Base-by-base conservation (phyloP, 2,329 filamentous ascomycete genomes). In the Arthrobotrys musiformis region DNA sequence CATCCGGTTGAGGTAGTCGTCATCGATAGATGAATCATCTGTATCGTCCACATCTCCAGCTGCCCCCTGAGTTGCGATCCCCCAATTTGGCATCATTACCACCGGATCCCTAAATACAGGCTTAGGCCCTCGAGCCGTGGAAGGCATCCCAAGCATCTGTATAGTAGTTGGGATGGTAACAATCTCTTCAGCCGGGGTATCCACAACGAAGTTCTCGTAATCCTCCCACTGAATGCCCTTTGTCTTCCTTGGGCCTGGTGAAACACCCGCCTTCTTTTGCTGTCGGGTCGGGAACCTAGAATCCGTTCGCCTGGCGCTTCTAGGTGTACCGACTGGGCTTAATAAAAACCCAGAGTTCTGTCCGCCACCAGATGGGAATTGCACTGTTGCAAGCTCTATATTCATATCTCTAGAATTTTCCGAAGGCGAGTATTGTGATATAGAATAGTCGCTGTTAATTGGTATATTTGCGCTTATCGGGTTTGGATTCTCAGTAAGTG, bases 291-390 rank as follows among this genome's bases (percentile, higher is more conserved):
- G 46, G 19, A 63, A 70, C 17, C 68, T 70, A 2, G 35, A 5
- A 4, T 58, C 48, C 11, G 17, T 26, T 28, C 68, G 58, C 40
- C 58, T 33, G 26, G 46, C 58, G 22, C 68, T 64, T 48, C 35
- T 50, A 7, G 68, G 68, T 11, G 68, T 70, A 33, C 54, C 42
- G 17, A 33, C 8, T 3, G 68, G 58, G 24, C 67, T 70, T 24
- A 37, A 1, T 37, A 11, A 13, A 9, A 56, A 19, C 7, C 68
- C 58, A 1, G 68, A 70, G 19, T 42, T 54, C 15, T 24, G 42
- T 1, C 42, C 37, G 37, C 37, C 42, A 24, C 8, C 44, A 4
- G 61, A 64, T 26, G 61, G 44, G 15, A 28, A 37, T 42, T 40
- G 46, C 19, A 28, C 11, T 1, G 6, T 19, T 44, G n/a, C 17